Evolutionary conservation across 169 alveolate genomes (phyloP).

Genomic region (Cyclospora cayetanensis): DNA sequence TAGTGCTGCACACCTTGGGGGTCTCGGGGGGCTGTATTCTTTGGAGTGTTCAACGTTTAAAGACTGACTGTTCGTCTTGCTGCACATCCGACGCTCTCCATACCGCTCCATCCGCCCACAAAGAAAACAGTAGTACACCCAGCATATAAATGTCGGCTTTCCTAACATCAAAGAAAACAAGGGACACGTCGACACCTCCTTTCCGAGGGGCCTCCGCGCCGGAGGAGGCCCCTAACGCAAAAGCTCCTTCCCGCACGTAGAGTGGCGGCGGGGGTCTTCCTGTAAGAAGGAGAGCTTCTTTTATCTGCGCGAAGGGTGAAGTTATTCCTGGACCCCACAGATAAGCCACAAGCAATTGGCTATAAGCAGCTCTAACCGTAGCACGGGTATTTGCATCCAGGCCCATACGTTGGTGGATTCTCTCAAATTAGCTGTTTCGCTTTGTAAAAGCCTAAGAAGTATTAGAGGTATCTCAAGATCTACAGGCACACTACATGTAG

Average conservation of each 20-base stretch:
- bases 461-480: too few species aligned
- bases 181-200: conserved; percentile 72
- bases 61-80: conserved; percentile 77
- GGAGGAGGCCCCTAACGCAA: conserved; percentile 28
- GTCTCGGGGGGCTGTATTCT: not conserved
- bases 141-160: conserved; percentile 82
- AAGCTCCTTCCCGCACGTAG: conserved; percentile 44
- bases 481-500: too few species aligned
- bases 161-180: conserved; percentile 80
- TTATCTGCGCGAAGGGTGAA: conserved; percentile 46
- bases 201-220: conserved; percentile 65
- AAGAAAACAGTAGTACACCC: conserved; percentile 82
- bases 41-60: not conserved
- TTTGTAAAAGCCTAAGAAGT: too few species aligned
- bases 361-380: too few species aligned
- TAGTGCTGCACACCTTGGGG: not conserved
- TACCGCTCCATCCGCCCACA: conserved; percentile 85
- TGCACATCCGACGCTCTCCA: conserved; percentile 83
- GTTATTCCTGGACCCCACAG: conserved; percentile 24
- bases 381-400: too few species aligned
- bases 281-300: conserved; percentile 46
- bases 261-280: conserved; percentile 68
- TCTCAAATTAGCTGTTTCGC: too few species aligned
- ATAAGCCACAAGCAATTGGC: too few species aligned
- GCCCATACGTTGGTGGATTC: too few species aligned